A percentile compares a stretch with the other conserved stretches of the same genome.
These are phyloP conservation scores for Talaromyces stipitatus DNA, from an alignment of 495 filamentous ascomycete species.

Conservation along the genomic window DNA sequence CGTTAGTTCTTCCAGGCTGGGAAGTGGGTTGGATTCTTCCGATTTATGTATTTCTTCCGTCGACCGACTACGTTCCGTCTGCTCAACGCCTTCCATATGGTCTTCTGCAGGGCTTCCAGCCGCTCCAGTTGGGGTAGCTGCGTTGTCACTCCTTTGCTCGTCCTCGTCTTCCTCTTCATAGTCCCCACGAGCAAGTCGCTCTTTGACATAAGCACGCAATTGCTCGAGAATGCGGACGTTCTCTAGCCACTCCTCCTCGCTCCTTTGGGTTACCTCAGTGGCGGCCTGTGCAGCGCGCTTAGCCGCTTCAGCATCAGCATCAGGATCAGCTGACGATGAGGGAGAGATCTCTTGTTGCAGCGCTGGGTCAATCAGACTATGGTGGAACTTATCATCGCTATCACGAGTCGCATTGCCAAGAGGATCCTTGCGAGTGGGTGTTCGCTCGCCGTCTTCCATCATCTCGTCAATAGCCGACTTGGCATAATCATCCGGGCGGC, in stretches of 20 bases:
- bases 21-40: conserved; percentile 1
- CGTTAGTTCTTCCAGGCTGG: background rate
- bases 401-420: conserved; percentile 25
- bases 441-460: conserved; percentile 48
- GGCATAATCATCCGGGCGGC: conserved; percentile 39
- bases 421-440: conserved; percentile 32
- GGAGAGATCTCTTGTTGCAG: conserved; percentile 27
- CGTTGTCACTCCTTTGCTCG: background rate
- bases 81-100: conserved; percentile 36
- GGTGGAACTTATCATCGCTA: conserved; percentile 38
- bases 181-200: conserved; percentile 55
- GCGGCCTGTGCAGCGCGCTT: conserved; percentile 38
- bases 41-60: background rate
- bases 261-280: conserved; percentile 38
- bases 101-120: conserved; percentile 11
- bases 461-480: conserved; percentile 23
- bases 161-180: conserved; percentile 39
- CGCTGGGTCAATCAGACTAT: conserved; percentile 48
- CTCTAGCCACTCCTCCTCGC: conserved; percentile 73
- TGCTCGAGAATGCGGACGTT: conserved; percentile 74
- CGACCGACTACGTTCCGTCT: conserved; percentile 19
- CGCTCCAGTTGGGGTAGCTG: background rate
- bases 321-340: conserved; percentile 27
- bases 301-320: conserved; percentile 35
- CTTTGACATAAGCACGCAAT: conserved; percentile 59